phyloP scores from a whole-genome alignment of 23 red algal genomes.

The Cyanidioschyzon merolae region DNA sequence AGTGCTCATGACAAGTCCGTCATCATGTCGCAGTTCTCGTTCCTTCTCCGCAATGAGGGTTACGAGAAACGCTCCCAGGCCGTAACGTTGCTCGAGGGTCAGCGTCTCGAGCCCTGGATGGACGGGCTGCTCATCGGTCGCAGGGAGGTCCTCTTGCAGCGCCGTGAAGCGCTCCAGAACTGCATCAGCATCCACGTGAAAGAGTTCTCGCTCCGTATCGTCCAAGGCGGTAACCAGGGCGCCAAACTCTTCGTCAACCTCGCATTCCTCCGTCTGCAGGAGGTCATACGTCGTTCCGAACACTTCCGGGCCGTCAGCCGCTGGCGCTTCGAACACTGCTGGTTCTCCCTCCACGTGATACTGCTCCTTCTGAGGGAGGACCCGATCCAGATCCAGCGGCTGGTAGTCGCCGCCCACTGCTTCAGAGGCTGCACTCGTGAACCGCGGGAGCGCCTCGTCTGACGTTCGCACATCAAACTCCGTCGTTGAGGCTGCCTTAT shows the following conservation, averaged over 20 bases:
- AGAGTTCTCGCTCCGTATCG: not conserved
- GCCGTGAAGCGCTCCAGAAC: not conserved
- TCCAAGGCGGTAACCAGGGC: not conserved
- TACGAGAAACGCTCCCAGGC: constrained; percentile 1
- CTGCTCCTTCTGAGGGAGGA: not conserved
- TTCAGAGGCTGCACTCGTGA: not conserved
- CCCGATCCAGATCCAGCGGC: not conserved
- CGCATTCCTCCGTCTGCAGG: not conserved
- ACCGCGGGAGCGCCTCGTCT: not conserved
- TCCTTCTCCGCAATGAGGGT: constrained; percentile 17
- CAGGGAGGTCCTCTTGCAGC: not conserved
- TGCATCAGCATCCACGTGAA: not conserved
- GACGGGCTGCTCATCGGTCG: not conserved
- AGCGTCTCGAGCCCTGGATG: constrained; percentile 15
- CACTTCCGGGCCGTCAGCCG: not conserved
- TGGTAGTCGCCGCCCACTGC: not conserved
- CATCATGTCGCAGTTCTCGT: not conserved
- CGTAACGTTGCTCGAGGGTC: not conserved
- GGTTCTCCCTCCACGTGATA: not conserved
- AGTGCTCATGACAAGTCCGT: not conserved
- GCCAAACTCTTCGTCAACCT: constrained; percentile 13
- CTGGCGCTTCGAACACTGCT: not conserved
- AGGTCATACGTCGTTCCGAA: not conserved
- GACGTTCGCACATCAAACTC: too few species aligned
- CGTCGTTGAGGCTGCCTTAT: too few species aligned